These are phyloP conservation scores for Vanrija humicola DNA, from an alignment of 1,284 basidiomycete genomes.

Conservation along the genomic window DNA sequence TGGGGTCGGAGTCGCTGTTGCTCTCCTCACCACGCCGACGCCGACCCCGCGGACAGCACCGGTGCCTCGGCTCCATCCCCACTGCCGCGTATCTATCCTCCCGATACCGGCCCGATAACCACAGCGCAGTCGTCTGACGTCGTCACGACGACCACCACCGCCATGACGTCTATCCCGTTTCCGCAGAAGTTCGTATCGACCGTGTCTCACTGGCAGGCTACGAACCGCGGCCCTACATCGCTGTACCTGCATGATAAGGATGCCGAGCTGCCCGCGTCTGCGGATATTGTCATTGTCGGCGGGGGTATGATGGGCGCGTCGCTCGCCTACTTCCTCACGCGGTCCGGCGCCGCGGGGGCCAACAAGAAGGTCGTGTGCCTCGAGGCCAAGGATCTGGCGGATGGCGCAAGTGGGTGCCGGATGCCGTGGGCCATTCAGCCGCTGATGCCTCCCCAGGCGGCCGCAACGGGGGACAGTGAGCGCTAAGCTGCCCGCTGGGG, in stretches of 20 bases:
- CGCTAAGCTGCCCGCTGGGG: background rate
- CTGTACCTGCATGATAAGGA: slow-evolving; percentile 18
- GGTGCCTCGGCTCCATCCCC: background rate
- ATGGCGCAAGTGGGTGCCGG: slow-evolving; percentile 32
- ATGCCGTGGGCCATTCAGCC: no score
- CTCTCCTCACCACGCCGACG: background rate
- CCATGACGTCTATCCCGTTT: slow-evolving; percentile 16
- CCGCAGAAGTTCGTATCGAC: slow-evolving; percentile 25
- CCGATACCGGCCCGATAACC: no score
- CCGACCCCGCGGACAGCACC: background rate
- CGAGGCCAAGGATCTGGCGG: slow-evolving; percentile 40
- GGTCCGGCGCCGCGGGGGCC: slow-evolving; percentile 17
- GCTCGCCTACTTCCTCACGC: slow-evolving; percentile 33
- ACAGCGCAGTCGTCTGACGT: no score
- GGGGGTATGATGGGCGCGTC: slow-evolving; percentile 29
- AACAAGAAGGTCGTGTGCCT: slow-evolving; percentile 29
- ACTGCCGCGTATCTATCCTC: no score
- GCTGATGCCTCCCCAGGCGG: slow-evolving; percentile 20
- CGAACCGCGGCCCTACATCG: slow-evolving; percentile 20
- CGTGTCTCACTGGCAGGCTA: slow-evolving; percentile 29
- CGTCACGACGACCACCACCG: background rate
- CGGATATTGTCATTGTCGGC: slow-evolving; percentile 28
- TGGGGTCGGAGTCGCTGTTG: no score
- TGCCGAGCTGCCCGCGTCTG: slow-evolving; percentile 8
- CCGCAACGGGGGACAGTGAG: slow-evolving; percentile 38